These are phyloP conservation scores for Calocera viscosa DNA, from an alignment of 768 basidiomycete species.

Conservation along the genomic window DNA sequence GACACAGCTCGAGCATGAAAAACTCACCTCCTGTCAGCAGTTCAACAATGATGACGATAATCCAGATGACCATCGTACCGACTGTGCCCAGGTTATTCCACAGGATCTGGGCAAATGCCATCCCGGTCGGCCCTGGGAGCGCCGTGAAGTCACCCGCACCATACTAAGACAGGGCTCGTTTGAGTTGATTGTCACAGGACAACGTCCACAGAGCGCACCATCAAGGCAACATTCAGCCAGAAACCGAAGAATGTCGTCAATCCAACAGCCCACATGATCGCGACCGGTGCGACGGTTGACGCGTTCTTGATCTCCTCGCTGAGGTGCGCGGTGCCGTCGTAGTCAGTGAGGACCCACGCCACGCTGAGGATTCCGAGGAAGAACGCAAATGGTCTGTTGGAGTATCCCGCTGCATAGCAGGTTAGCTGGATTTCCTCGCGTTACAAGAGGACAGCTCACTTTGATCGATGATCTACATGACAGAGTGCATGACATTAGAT, in stretches of 20 bases:
- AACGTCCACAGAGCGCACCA: slow-evolving; percentile 6
- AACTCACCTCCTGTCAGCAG: background rate
- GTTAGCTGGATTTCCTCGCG: background rate
- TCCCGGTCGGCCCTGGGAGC: slow-evolving; percentile 14
- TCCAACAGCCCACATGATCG: slow-evolving; percentile 15
- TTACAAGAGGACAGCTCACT: background rate
- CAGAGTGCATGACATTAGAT: background rate
- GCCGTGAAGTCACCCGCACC: slow-evolving; percentile 14
- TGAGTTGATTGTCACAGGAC: background rate
- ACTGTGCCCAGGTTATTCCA: slow-evolving; percentile 17
- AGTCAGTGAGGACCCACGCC: background rate
- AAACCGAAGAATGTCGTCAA: slow-evolving; percentile 15
- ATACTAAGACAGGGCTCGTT: no score
- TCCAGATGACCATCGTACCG: slow-evolving; percentile 17
- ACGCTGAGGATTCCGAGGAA: background rate
- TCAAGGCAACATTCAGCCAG: slow-evolving; percentile 16
- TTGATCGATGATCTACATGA: background rate
- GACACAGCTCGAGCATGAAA: background rate
- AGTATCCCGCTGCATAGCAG: background rate
- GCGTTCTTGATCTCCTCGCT: slow-evolving; percentile 19
- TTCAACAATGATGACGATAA: slow-evolving; percentile 18
- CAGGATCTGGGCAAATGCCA: slow-evolving; percentile 17
- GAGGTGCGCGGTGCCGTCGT: slow-evolving; percentile 13
- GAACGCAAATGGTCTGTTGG: background rate
- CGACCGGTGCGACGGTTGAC: slow-evolving; percentile 15